These are phyloP conservation scores for Neostapfia colusana DNA, from an alignment of 176 grass and related monocot genomes.

Conservation along the genomic window DNA sequence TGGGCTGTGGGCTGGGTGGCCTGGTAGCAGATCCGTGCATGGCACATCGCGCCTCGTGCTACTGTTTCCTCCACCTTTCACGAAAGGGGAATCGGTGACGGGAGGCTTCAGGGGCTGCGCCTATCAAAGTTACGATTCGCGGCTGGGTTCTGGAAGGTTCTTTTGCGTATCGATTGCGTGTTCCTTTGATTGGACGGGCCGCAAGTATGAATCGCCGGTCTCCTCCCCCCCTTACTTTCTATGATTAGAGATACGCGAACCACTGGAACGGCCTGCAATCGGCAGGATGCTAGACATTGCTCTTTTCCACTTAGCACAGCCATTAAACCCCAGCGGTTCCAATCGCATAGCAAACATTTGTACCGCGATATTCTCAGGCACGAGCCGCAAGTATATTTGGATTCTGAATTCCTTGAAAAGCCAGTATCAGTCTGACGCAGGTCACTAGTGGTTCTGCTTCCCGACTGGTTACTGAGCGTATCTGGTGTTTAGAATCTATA, in stretches of 20 bases:
- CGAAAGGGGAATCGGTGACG: background rate
- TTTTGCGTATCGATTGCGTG: background rate
- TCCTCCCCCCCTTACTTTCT: background rate
- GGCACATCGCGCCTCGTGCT: background rate
- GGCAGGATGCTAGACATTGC: background rate
- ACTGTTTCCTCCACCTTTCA: background rate
- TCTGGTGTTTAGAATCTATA: background rate
- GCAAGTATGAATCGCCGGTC: background rate
- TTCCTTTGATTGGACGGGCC: background rate
- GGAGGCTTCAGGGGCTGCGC: background rate
- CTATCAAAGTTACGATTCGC: background rate
- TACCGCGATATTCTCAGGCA: background rate
- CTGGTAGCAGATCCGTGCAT: conserved; percentile 9
- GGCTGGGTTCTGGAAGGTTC: background rate
- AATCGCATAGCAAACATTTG: background rate
- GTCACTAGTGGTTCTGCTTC: background rate
- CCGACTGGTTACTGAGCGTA: background rate
- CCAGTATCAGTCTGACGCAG: background rate
- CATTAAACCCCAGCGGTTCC: background rate
- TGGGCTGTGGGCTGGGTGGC: background rate
- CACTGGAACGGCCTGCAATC: background rate
- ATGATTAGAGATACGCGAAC: background rate
- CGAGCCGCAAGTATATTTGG: background rate
- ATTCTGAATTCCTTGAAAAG: background rate
- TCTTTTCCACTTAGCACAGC: background rate